Evolutionary conservation across 441 rosid genomes (phyloP), one percentile per base, ranked within the genome.

Genomic region (Populus tomentosa): DNA sequence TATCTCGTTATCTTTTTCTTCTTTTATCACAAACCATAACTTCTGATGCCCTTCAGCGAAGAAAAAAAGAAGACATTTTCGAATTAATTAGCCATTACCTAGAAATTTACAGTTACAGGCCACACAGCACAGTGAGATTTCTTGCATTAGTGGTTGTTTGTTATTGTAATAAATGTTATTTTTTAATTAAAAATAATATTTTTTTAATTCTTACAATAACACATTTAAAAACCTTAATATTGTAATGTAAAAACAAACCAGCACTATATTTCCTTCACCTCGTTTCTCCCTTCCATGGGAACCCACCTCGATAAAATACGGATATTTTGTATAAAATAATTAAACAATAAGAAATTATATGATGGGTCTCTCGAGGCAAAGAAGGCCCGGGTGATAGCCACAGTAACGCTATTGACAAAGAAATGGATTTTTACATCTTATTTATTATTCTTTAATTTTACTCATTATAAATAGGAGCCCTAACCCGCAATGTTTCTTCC

Each of bases 351-450:
- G 66, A 69, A 65, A 30, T 67, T 69, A 70, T 24, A 64, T 74
- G 85, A 86, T 83, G 89, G 87, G 90, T 80, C 86, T 84, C 32
- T 76, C 85, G 87, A 87, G 85, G 85, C 86, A 75, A 74, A 63
- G 75, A 75, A 81, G 88, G 87, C 85, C 92, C 94, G 81, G 89
- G 90, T 81, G 84, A 80, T 86, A 79, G 90, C 89, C 92, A 86
- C 87, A 77, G 82, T 82, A 46, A 46, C 56, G 20, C 56, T 14
- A 14, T 46, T 46, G 6, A 46, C 56, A 14, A 46, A 13, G 56
- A 14, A 14, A 46, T 14, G 56, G 56, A 46, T 46, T 4, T 1
- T 46, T 28, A 28, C 85, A 59, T 81, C 85, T 73, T 63, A 75
- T 59, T 42, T 62, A 3, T 59, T 40, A 78, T 68, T 62, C 26